Conservation (phyloP, 352 stramenopile genomes). For the Phytophthora sp. region DNA sequence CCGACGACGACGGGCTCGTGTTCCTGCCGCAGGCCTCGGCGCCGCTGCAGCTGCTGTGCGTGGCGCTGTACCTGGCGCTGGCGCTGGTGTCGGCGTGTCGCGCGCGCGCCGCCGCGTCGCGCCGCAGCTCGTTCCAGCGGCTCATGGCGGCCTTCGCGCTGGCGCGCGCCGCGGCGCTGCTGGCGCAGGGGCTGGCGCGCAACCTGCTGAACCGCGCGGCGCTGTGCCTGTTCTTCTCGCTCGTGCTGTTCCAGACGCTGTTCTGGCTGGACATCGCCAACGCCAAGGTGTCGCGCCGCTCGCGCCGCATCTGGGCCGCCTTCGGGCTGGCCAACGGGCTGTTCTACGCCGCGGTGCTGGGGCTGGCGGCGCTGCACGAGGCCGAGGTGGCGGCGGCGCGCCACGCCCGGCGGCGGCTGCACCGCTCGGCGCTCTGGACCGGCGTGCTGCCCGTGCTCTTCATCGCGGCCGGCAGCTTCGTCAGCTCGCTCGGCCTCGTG, state of each 20-base stretch:
- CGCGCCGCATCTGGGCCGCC: slow-evolving; percentile 75
- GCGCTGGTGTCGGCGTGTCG: slow-evolving; percentile 60
- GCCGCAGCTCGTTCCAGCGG: slow-evolving; percentile 74
- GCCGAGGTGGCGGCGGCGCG: slow-evolving; percentile 29
- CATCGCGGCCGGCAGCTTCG: slow-evolving; percentile 71
- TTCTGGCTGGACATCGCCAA: slow-evolving; percentile 91
- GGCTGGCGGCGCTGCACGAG: slow-evolving; percentile 58
- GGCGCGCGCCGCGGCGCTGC: slow-evolving; percentile 61
- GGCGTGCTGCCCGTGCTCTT: slow-evolving; percentile 71
- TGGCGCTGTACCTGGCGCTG: slow-evolving; percentile 64
- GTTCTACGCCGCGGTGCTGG: slow-evolving; percentile 78
- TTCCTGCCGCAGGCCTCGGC: slow-evolving; percentile 61
- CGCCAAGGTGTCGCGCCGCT: slow-evolving; percentile 74
- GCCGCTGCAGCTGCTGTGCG: slow-evolving; percentile 56
- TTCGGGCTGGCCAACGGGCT: slow-evolving; percentile 74
- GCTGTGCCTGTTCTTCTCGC: slow-evolving; percentile 86
- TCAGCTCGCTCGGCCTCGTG: slow-evolving; percentile 67
- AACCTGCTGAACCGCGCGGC: slow-evolving; percentile 75
- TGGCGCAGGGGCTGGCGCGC: slow-evolving; percentile 36
- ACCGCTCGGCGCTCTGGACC: slow-evolving; percentile 44
- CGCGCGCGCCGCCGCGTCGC: slow-evolving; percentile 33
- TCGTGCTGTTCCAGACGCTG: slow-evolving; percentile 87
- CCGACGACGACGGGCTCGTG: slow-evolving; percentile 51
- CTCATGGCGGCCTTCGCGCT: slow-evolving; percentile 71
- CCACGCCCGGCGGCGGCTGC: slow-evolving; percentile 5